Evolutionary conservation across 352 stramenopile species (phyloP), one percentile per base, ranked within the genome.

Genomic region (Peronospora destructor): DNA sequence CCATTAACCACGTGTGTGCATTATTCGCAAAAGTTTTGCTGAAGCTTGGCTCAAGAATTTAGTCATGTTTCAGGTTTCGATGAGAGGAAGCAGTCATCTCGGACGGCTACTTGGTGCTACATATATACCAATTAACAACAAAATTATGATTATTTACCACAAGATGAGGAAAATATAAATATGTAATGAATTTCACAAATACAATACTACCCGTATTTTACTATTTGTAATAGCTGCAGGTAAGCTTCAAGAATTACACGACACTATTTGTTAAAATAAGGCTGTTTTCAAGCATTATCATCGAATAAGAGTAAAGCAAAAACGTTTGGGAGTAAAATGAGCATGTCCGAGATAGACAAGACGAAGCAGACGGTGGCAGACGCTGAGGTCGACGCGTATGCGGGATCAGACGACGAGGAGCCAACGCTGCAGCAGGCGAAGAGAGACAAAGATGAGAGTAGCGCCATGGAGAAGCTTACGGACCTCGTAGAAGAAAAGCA

Each of bases 401-500:
- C 48, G 14, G 64, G 51, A 4, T 85, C 76, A 42, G 77, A 88
- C 49, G 73, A 83, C 8, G 72, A 84, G 46, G 64, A 84, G 26
- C 56, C 80, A 30, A 64, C 81, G 59, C 53, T 71, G 44, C 61
- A 81, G 59, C 66, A 66, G 38, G 61, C 65, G 12, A 91, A 91
- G 69, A 90, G 73, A 66, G 79, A 91, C 57, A 76, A 83, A 34
- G 83, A 93, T 40, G 79, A 88, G 59, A 87, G 67, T 58, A 85
- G 43, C 38, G 83, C 83, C 21, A 81, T 93, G 61, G 68, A 91
- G 45, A 93, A 89, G 56, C 74, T 93, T 49, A 90, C 77, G 35
- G 83, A 93, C 54, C 66, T 82, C 25, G 80, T 89, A 34, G 80
- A 90, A 64, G 82, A 93, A 63, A 91, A 88, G 58, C 71, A 87